These are phyloP conservation scores for Adenanthera pavonina DNA, from an alignment of 306 rosid genomes.

Conservation along the genomic window DNA sequence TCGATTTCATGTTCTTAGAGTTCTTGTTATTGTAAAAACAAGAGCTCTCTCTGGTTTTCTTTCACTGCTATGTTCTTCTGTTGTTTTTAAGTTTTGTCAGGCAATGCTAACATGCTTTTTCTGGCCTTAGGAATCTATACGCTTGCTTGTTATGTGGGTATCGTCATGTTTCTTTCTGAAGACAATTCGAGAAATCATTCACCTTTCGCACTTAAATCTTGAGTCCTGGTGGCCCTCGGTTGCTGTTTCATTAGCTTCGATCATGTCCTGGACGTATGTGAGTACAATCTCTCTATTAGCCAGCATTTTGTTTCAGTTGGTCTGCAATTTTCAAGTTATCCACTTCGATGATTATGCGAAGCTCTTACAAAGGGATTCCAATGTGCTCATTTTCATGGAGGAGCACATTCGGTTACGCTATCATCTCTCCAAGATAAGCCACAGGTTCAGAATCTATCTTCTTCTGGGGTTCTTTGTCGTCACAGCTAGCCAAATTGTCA, in stretches of 20 bases:
- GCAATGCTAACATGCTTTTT: not conserved
- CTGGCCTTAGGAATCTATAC: slow-evolving; percentile 57
- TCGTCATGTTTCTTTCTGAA: slow-evolving; percentile 67
- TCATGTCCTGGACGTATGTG: slow-evolving; percentile 77
- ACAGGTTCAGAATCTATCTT: slow-evolving; percentile 81
- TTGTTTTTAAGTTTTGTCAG: not conserved
- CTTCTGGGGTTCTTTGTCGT: slow-evolving; percentile 73
- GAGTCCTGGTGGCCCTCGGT: slow-evolving; percentile 64
- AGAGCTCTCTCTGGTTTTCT: slow-evolving; percentile 8
- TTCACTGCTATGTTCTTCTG: not conserved
- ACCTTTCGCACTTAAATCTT: slow-evolving; percentile 47
- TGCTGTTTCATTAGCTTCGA: slow-evolving; percentile 51
- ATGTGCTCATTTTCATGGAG: slow-evolving; percentile 67
- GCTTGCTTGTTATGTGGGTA: slow-evolving; percentile 66
- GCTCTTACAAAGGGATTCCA: slow-evolving; percentile 72
- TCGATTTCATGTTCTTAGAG: slow-evolving; percentile 5
- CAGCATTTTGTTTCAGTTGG: slow-evolving; percentile 81
- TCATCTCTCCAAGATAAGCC: slow-evolving; percentile 86
- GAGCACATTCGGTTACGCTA: slow-evolving; percentile 78
- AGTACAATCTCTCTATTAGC: slow-evolving; percentile 76
- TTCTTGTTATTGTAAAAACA: not conserved
- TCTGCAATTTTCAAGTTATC: slow-evolving; percentile 83
- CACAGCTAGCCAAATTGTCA: slow-evolving; percentile 69
- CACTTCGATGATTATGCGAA: slow-evolving; percentile 79
- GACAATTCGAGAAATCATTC: slow-evolving; percentile 61